These are phyloP conservation scores for Aspergillus ustus DNA, from an alignment of 2,329 filamentous ascomycete genomes.

Conservation along the genomic window DNA sequence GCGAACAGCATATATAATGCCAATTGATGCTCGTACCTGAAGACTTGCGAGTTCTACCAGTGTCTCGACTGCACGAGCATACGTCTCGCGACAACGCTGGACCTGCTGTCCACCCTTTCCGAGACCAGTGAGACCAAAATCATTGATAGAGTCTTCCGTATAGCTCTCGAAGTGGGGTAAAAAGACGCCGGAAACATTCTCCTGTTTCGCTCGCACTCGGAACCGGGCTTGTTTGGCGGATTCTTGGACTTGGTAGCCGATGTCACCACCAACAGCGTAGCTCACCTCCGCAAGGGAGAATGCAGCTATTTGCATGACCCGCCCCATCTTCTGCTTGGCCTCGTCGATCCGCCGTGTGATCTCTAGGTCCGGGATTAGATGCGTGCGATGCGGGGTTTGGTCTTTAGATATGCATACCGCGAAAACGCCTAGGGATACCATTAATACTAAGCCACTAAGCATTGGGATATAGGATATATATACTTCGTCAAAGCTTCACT, in stretches of 20 bases:
- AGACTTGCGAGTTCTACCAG: slow-evolving; percentile 92
- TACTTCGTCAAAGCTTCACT: slow-evolving; percentile 98
- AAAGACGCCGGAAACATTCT: slow-evolving; percentile 97
- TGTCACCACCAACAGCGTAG: slow-evolving; percentile 93
- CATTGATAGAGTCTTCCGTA: slow-evolving; percentile 84
- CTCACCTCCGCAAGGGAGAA: slow-evolving; percentile 98
- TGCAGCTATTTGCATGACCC: slow-evolving; percentile 98
- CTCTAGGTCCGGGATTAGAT: slow-evolving; percentile 59
- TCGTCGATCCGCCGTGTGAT: slow-evolving; percentile 98
- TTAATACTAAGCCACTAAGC: slow-evolving; percentile 24
- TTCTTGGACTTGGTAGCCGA: slow-evolving; percentile 96
- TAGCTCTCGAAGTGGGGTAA: slow-evolving; percentile 93
- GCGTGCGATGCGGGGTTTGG: slow-evolving; percentile 27
- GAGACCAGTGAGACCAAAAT: slow-evolving; percentile 93
- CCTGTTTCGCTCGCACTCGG: slow-evolving; percentile 90
- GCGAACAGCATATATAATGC: neutral
- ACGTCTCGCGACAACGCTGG: slow-evolving; percentile 91
- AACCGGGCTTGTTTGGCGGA: slow-evolving; percentile 92
- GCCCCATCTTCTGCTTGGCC: slow-evolving; percentile 98
- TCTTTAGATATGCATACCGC: slow-evolving; percentile 63
- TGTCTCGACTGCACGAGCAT: slow-evolving; percentile 92
- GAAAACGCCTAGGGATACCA: slow-evolving; percentile 70
- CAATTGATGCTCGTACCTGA: slow-evolving; percentile 58
- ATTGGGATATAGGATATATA: slow-evolving; percentile 39
- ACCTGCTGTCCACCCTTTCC: slow-evolving; percentile 98